Conservation (phyloP, 2,329 filamentous ascomycete genomes). For the Alternaria arbusti region DNA sequence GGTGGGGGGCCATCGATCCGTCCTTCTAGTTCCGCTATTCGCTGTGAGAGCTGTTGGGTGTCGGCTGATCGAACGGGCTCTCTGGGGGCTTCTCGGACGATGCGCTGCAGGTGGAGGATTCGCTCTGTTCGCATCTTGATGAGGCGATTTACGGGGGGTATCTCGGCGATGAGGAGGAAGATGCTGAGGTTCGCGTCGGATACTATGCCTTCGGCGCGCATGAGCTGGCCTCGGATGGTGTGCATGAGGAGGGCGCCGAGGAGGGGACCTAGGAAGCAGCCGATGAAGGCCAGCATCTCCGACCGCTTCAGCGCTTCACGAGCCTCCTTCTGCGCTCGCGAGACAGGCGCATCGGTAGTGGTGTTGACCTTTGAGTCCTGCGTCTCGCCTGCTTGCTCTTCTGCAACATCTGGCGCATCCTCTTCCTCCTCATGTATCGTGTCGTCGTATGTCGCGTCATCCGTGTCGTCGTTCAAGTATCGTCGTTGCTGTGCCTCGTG, state of each 20-base stretch:
- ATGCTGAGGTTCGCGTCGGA: slow-evolving; percentile 93
- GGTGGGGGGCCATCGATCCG: slow-evolving; percentile 56
- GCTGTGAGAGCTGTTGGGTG: slow-evolving; percentile 58
- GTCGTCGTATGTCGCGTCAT: slow-evolving; percentile 23
- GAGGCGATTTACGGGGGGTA: slow-evolving; percentile 81
- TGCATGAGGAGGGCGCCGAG: slow-evolving; percentile 86
- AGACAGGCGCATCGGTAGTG: background rate
- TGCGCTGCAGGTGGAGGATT: slow-evolving; percentile 80
- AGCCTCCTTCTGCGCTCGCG: slow-evolving; percentile 50
- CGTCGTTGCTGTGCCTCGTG: slow-evolving; percentile 53
- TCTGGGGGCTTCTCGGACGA: slow-evolving; percentile 57
- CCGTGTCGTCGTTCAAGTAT: slow-evolving; percentile 34
- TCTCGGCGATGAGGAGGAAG: slow-evolving; percentile 84
- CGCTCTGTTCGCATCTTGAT: slow-evolving; percentile 79
- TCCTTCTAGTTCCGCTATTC: slow-evolving; percentile 73
- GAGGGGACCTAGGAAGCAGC: slow-evolving; percentile 80
- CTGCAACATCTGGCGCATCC: slow-evolving; percentile 19
- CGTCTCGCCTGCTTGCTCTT: slow-evolving; percentile 16
- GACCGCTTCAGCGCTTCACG: slow-evolving; percentile 72
- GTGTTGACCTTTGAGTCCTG: slow-evolving; percentile 11
- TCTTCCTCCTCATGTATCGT: slow-evolving; percentile 42
- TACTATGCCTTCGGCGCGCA: slow-evolving; percentile 83
- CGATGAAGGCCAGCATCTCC: slow-evolving; percentile 74
- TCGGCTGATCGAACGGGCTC: slow-evolving; percentile 23
- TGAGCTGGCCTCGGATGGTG: slow-evolving; percentile 78